These are phyloP conservation scores for Zopfia rhizophila DNA, from an alignment of 2,329 filamentous ascomycete genomes.

Conservation along the genomic window DNA sequence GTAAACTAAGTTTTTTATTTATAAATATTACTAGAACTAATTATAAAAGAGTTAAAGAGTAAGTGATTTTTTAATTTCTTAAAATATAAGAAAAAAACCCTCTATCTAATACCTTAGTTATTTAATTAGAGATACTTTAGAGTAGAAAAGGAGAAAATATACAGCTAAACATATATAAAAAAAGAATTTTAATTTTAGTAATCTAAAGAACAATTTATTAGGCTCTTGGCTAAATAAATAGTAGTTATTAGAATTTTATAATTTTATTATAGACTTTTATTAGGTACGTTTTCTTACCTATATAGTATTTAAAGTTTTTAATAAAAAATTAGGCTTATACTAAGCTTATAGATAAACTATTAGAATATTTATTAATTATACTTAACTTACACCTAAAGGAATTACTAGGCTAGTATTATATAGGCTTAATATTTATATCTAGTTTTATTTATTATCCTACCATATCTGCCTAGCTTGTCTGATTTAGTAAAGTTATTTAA, in stretches of 20 bases:
- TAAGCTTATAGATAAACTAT: no score
- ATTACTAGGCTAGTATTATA: no score
- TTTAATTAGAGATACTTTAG: constrained; percentile 14
- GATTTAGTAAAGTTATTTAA: no score
- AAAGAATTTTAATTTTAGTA: constrained; percentile 13
- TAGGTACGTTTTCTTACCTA: no score
- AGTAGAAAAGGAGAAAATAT: constrained; percentile 8
- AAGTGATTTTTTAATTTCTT: constrained; percentile 11
- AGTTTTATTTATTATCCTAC: no score
- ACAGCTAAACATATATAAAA: constrained; percentile 1
- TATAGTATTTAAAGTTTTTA: no score
- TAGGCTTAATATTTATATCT: no score
- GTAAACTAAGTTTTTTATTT: constrained; percentile 2
- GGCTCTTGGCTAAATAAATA: constrained; percentile 1
- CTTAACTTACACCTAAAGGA: no score
- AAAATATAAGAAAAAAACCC: constrained; percentile 11
- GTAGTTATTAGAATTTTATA: constrained; percentile 6
- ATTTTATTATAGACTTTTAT: constrained; percentile 10
- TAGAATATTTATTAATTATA: no score
- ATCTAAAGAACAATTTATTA: constrained; percentile 7
- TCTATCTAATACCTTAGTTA: constrained; percentile 4
- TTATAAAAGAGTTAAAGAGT: constrained; percentile 12
- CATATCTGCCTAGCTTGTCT: no score
- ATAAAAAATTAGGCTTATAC: no score
- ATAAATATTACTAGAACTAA: constrained; percentile 1